Evolutionary conservation across 805 yeast genomes (phyloP), one percentile per base, ranked within the genome.

Genomic region (Myxozyma neglecta): DNA sequence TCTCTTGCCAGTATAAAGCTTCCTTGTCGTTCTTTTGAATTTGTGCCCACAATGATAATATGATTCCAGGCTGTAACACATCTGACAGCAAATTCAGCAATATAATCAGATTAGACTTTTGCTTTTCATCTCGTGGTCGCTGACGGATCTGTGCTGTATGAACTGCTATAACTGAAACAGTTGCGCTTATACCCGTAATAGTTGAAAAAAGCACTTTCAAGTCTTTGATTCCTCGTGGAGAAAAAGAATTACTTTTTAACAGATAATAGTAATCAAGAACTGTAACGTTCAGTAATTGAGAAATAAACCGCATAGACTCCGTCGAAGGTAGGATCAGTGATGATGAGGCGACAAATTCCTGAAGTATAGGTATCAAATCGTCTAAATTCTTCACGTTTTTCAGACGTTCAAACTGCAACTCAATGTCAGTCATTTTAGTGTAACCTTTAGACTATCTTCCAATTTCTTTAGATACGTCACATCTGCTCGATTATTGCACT

Each of bases 1-100:
- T 37, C 32, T 58, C 63, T 14, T 59, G 56, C 58, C 57, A 56
- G 40, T 56, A 52, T 2, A 56, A 37, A 9, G 37, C 43, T 10
- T 34, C 53, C 29, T 34, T 60, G 6, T 16, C 29, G 18, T 16
- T 35, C 7, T 32, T 37, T 24, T n/a, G 36, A 16, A 56, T 43
- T 39, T 60, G 60, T 14, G 47, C 8, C 10, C 32, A 42, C 5
- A 60, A 36, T 1, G 18, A 24, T 16, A 24, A 11, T 13, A 60
- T n/a, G 11, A 56, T 29, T 11, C 59, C 59, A 11, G 53, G 57
- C 13, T 11, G 13, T 40, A 58, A n/a, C 5, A 58, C 32, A 14
- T 40, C 44, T 5, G 18, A 8, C 10, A 60, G 37, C 3, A 60
- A 11, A 9, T 29, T 43, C 16, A 60, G 46, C 9, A 55, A 32